Evolutionary conservation across 495 filamentous ascomycete species (phyloP), one percentile per base, ranked within the genome.

Genomic region (Aspergillus avenaceus): DNA sequence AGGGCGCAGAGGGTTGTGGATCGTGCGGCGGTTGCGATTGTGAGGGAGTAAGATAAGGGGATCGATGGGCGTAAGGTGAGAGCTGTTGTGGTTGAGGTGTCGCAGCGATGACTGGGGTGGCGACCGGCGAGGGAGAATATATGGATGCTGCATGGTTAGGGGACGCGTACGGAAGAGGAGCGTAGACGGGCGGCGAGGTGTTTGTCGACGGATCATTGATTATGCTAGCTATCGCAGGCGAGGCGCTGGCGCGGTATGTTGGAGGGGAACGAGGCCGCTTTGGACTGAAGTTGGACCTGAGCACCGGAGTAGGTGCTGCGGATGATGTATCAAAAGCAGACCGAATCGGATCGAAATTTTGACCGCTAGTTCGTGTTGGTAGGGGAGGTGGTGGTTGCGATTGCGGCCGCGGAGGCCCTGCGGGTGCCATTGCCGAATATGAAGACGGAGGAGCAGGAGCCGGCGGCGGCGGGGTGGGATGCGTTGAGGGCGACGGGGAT

Each of bases 141-240:
- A 56, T 56, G 8, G 63, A 47, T 9, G 64, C 57, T 28, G 57
- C 63, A 55, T 63, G 62, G n/a, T 53, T 55, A 7, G 70, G 65
- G 2, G 70, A 65, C 4, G 60, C 58, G 41, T 70, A 70, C 6
- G 62, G 51, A 8, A 61, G 62, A 4, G 58, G 52, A 28, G 58
- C 47, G 48, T 67, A 72, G n/a, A 58, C 28, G 8, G 55, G 47
- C 38, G 66, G 67, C 24, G 56, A 27, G 73, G 64, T 43, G 70
- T 66, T 47, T 68, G 62, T 9, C 63, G 86, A 82, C 7, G 88
- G 88, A 52, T 96, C 90, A 32, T 96, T 90, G 28, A n/a, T n/a
- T n/a, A 96, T 77, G 63, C 88, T 93, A 16, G 89, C 84, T 52
- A 96, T 96, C 0, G 91, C 89, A 7, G 91, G 90, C 21, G 91